Evolutionary conservation across 805 yeast species (phyloP).

Genomic region (Yarrowia sp.): DNA sequence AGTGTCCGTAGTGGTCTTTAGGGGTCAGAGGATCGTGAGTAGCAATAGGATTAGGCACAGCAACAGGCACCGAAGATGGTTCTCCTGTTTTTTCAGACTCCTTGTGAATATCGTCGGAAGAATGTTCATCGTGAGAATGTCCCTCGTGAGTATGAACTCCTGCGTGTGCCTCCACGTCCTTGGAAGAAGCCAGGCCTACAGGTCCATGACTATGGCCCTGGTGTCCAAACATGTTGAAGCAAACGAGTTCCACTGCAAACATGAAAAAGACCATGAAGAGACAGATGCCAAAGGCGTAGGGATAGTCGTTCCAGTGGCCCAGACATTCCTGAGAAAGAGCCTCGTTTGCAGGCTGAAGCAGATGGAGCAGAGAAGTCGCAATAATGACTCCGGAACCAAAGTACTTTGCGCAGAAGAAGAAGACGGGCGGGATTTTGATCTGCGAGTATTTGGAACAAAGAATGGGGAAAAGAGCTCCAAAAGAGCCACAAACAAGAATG

Average conservation of each 20-base stretch:
- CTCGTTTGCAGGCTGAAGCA: constrained; percentile 45
- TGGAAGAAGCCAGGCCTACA: constrained; percentile 22
- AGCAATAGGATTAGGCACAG: constrained; percentile 3
- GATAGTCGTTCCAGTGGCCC: constrained; percentile 46
- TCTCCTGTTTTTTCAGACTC: neutral
- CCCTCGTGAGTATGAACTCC: neutral
- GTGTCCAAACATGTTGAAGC: constrained; percentile 27
- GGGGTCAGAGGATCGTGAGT: neutral
- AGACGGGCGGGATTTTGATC: constrained; percentile 34
- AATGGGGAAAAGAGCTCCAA: constrained; percentile 47
- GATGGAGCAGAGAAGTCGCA: constrained; percentile 71
- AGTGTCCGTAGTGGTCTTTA: constrained; percentile 6
- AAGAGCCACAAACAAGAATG: constrained; percentile 48
- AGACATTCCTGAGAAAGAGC: constrained; percentile 30
- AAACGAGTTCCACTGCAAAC: constrained; percentile 30
- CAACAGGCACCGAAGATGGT: neutral
- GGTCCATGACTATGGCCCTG: constrained; percentile 32
- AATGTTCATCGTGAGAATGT: neutral
- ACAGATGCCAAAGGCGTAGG: constrained; percentile 58
- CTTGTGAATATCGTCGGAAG: neutral
- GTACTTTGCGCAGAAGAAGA: constrained; percentile 41
- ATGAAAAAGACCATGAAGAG: constrained; percentile 44
- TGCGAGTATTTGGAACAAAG: constrained; percentile 32
- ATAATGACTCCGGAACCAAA: constrained; percentile 77
- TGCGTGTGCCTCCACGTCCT: neutral